Conservation (phyloP, 306 rosid genomes). For the peach (Prunus persica) region Prunus_persica_NCBIv2 NC_034011.1:6153501-6154000, state of each 20-base stretch:
- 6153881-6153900: neutral
- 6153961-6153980: slow-evolving; percentile 94
- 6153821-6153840: neutral
- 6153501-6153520: neutral
- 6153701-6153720: neutral
- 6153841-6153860: neutral
- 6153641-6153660: neutral
- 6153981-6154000: slow-evolving; percentile 7
- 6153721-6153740: neutral
- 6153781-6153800: neutral
- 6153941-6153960: slow-evolving; percentile 89
- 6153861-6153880: neutral
- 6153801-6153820: neutral
- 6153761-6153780: neutral
- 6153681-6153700: neutral
- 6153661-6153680: neutral
- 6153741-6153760: neutral
- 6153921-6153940: slow-evolving; percentile 41
- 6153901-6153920: neutral
- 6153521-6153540: neutral
- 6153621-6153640: neutral
- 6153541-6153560: neutral
- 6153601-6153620: neutral
- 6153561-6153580: neutral
- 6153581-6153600: neutral